Base-by-base conservation (phyloP, 495 filamentous ascomycete species). In the Stereocaulon alpinum region DNA sequence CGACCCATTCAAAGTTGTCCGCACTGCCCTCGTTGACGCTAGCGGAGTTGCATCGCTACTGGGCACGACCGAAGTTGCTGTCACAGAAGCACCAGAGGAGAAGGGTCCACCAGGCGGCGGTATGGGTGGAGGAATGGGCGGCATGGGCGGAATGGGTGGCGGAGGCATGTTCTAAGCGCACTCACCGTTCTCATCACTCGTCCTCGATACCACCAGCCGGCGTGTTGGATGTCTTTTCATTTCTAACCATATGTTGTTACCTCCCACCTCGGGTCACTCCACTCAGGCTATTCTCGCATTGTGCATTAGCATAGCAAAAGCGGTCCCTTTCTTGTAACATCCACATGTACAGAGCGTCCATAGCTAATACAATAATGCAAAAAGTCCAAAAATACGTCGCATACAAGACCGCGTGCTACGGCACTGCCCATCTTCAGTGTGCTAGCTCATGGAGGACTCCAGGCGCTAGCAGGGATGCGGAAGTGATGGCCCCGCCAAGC, bases 1-100 rank as follows among this genome's bases (percentile, higher is more conserved):
- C 66, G 93, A 98, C 70, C 93, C 93, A 50, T 85, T 98, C 80
- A 98, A 98, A 87, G 93, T 98, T 63, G 93, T 98, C 68, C 89
- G 93, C 65, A 98, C 92, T 61, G 89, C 87, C 57, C 83, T 98
- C 40, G 81, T 91, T 69, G 93, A 98, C 72, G 93, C 93, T 68
- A 89, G 85, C 72, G 93, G 93, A 77, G 93, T 98, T 66, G 92
- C 93, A 44, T 96, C 91, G 55, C 82, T 98, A 58, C 87, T 98
- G 63, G 93, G 93, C 73, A 98, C 93, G 66, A 98, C 94, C 63
- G 93, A 98, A 76, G 92, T 96, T 61, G 91, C 92, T 55, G 91
- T 98, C 62, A 89, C 95, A 56, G 93, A 98, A 75, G 93, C 94
- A 56, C 81, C 87, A 52, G 94, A 96, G 71, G 91, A 95, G 73